phyloP scores from a whole-genome alignment of 495 filamentous ascomycete species.

The Tricharina praecox region DNA sequence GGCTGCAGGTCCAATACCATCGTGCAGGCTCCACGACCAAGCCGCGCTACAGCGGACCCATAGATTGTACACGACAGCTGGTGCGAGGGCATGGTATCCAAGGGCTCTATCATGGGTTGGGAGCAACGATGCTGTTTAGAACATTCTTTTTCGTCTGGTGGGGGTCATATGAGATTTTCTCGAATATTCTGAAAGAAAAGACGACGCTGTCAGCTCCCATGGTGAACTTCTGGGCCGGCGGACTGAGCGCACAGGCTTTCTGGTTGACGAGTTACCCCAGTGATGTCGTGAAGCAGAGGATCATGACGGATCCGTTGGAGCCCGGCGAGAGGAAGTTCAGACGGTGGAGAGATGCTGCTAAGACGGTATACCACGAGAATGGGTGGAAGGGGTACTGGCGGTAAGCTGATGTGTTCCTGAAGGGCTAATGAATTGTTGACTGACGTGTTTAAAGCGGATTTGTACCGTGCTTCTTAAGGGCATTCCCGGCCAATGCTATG shows the following conservation, averaged over 20 bases:
- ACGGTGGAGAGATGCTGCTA: slow-evolving; percentile 66
- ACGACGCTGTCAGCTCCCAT: slow-evolving; percentile 60
- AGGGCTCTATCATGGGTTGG: slow-evolving; percentile 72
- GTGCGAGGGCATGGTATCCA: slow-evolving; percentile 47
- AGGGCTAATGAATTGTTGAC: slow-evolving; percentile 3
- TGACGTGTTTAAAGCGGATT: slow-evolving; percentile 40
- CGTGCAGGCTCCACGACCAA: background rate
- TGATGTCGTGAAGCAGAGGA: slow-evolving; percentile 92
- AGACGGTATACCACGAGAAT: slow-evolving; percentile 52
- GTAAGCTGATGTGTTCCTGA: slow-evolving; percentile 5
- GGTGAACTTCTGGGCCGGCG: slow-evolving; percentile 95
- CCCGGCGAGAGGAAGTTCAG: slow-evolving; percentile 54
- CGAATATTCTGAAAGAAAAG: slow-evolving; percentile 42
- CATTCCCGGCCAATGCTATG: slow-evolving; percentile 93
- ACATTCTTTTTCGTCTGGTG: slow-evolving; percentile 97
- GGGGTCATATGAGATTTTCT: slow-evolving; percentile 76
- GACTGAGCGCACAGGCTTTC: slow-evolving; percentile 78
- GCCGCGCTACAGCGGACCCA: slow-evolving; percentile 58
- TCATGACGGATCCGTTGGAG: slow-evolving; percentile 83
- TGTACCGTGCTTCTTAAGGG: slow-evolving; percentile 76
- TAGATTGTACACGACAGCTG: slow-evolving; percentile 64
- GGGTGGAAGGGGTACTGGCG: slow-evolving; percentile 77
- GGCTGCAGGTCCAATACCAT: slow-evolving; percentile 78
- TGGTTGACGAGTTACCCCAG: slow-evolving; percentile 84
- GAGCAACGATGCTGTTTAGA: slow-evolving; percentile 72